Conservation (phyloP, 2,329 filamentous ascomycete species). For the Cordyceps cicadae region DNA sequence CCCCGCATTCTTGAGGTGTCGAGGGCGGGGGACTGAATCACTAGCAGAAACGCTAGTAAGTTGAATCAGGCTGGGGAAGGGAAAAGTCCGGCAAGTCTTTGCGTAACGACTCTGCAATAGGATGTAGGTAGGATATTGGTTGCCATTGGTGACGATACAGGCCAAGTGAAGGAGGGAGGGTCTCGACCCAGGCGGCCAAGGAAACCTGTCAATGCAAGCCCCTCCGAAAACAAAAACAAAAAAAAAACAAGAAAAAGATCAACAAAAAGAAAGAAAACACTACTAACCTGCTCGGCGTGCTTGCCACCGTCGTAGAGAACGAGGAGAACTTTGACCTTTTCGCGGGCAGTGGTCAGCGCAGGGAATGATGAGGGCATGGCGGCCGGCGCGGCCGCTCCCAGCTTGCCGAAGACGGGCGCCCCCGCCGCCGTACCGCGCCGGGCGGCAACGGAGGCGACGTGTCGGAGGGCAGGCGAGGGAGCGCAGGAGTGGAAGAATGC, state of each 20-base stretch:
- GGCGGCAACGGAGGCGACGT: conserved; percentile 8
- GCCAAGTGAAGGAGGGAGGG: background rate
- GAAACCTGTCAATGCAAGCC: background rate
- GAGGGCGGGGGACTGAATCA: background rate
- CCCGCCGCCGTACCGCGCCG: background rate
- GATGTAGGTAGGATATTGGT: background rate
- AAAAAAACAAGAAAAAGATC: background rate
- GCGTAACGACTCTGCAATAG: background rate
- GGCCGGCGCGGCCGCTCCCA: conserved; percentile 20
- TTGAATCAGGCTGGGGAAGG: background rate
- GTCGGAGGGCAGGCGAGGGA: conserved; percentile 15
- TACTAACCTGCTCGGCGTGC: conserved; percentile 74
- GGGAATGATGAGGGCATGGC: conserved; percentile 40
- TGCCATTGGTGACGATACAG: background rate
- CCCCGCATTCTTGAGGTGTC: background rate
- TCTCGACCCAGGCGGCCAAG: background rate
- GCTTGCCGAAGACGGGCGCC: conserved; percentile 27
- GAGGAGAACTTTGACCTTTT: conserved; percentile 87
- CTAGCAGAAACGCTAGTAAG: background rate
- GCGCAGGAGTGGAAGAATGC: conserved; percentile 18
- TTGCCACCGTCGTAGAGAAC: conserved; percentile 87
- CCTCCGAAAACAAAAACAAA: too few species aligned
- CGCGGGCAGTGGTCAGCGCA: conserved; percentile 41
- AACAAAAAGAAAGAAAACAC: background rate
- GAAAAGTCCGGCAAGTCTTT: background rate